Conservation (phyloP, 345 rosid species). For the Gossypium anomalum region DNA sequence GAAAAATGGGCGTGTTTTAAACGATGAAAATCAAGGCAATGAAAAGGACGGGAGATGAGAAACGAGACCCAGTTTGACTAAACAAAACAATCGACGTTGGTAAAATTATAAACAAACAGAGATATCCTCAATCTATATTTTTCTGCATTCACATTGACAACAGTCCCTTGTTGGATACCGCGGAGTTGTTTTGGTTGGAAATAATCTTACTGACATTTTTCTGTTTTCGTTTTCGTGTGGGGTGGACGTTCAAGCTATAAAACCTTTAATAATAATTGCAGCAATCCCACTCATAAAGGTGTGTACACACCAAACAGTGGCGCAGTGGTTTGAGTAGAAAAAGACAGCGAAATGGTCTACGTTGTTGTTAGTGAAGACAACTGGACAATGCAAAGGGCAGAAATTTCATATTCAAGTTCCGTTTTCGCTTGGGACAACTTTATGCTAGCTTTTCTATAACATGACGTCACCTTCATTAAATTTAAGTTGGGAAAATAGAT, state of each 20-base stretch:
- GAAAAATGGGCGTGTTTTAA: constrained; percentile 12
- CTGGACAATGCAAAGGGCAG: background rate
- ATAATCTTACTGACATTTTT: too few species aligned
- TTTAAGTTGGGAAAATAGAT: too few species aligned
- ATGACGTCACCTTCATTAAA: too few species aligned
- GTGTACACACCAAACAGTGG: too few species aligned
- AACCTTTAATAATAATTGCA: too few species aligned
- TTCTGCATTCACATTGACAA: background rate
- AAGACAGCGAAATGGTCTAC: background rate
- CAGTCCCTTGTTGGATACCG: too few species aligned
- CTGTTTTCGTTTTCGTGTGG: too few species aligned
- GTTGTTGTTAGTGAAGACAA: background rate
- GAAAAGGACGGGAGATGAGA: constrained; percentile 19
- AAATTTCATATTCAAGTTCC: background rate
- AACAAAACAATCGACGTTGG: background rate
- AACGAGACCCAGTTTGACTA: background rate
- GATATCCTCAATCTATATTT: background rate
- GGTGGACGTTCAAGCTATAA: too few species aligned
- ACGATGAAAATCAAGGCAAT: constrained; percentile 4
- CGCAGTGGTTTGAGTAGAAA: background rate
- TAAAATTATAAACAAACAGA: too few species aligned
- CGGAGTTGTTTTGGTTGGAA: too few species aligned
- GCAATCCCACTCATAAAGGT: background rate
- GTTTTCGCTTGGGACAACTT: background rate
- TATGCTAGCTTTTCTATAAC: too few species aligned